These are phyloP conservation scores for Trypanosoma theileri DNA, from an alignment of 208 protist species.

Conservation along the genomic window DNA sequence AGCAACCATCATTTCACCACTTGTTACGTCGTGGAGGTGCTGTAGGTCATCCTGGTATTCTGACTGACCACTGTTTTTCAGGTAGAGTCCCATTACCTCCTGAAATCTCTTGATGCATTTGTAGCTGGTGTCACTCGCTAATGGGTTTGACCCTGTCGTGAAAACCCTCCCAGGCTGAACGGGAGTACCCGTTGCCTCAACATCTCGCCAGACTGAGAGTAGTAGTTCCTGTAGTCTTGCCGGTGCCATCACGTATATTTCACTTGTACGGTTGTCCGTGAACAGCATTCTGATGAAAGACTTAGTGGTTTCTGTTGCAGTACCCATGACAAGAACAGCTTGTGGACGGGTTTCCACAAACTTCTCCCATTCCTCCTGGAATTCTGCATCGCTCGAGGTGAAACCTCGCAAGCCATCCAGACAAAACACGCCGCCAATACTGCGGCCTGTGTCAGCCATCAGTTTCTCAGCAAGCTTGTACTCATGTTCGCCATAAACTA, in stretches of 20 bases:
- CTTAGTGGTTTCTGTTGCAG: conserved; percentile 20
- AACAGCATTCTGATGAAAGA: conserved; percentile 34
- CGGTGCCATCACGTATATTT: conserved; percentile 33
- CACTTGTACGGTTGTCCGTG: conserved; percentile 31
- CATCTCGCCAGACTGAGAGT: conserved; percentile 11
- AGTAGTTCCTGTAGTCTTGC: conserved; percentile 26
- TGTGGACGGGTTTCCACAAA: conserved; percentile 48
- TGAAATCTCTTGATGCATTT: conserved; percentile 39
- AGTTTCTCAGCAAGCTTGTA: conserved; percentile 15
- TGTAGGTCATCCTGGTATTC: conserved; percentile 19
- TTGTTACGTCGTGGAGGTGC: conserved; percentile 6
- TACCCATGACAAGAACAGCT: conserved; percentile 45
- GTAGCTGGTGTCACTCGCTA: conserved; percentile 28
- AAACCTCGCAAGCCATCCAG: neutral
- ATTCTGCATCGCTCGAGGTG: conserved; percentile 14
- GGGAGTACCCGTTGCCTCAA: neutral
- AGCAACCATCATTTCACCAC: conserved; percentile 28
- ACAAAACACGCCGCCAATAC: conserved; percentile 29
- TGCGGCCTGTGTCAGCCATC: conserved; percentile 5
- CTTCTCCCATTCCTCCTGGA: conserved; percentile 30
- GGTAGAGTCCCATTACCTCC: conserved; percentile 39
- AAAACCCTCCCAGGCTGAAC: conserved; percentile 34
- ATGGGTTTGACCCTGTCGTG: conserved; percentile 35
- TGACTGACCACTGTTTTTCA: conserved; percentile 24
- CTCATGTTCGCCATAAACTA: conserved; percentile 43